A percentile compares a stretch with the other conserved stretches of the same genome.
phyloP scores from a whole-genome alignment of 768 basidiomycete genomes.

The Tephrocybe sp. region DNA sequence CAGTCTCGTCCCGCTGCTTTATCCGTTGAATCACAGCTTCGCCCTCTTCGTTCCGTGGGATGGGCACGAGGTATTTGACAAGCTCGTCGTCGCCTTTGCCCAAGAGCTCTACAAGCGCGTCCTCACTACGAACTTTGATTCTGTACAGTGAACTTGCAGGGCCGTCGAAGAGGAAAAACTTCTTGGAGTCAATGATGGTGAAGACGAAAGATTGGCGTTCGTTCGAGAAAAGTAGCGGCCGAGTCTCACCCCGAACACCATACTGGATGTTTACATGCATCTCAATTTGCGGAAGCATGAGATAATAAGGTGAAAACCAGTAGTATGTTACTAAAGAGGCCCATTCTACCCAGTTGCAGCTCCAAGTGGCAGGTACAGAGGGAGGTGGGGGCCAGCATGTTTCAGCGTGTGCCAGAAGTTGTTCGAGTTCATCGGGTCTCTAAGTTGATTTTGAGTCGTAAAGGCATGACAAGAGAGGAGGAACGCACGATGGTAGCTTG shows the following conservation, averaged over 20 bases:
- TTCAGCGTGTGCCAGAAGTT: slow-evolving; percentile 19
- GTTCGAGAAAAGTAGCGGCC: slow-evolving; percentile 30
- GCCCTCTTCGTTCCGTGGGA: slow-evolving; percentile 27
- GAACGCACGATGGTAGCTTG: slow-evolving; percentile 7
- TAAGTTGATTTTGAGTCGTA: neutral
- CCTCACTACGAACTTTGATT: slow-evolving; percentile 15
- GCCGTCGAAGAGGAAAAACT: slow-evolving; percentile 21
- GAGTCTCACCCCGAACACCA: slow-evolving; percentile 29
- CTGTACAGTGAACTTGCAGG: slow-evolving; percentile 8
- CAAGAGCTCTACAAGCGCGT: slow-evolving; percentile 16
- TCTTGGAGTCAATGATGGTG: slow-evolving; percentile 17
- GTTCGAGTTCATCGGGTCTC: slow-evolving; percentile 1
- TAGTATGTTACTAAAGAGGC: slow-evolving; percentile 30
- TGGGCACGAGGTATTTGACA: neutral
- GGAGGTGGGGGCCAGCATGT: slow-evolving; percentile 25
- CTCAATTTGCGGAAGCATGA: slow-evolving; percentile 36
- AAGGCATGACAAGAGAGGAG: neutral
- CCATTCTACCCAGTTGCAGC: slow-evolving; percentile 29
- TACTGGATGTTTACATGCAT: slow-evolving; percentile 33
- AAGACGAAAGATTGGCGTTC: slow-evolving; percentile 22
- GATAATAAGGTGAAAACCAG: slow-evolving; percentile 33
- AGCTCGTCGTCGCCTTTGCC: slow-evolving; percentile 14
- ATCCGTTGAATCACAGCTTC: slow-evolving; percentile 25
- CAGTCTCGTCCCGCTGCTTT: slow-evolving; percentile 28
- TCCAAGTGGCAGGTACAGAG: slow-evolving; percentile 29